Evolutionary conservation across 2,329 filamentous ascomycete genomes (phyloP), one percentile per base, ranked within the genome.

Genomic region (Ceratocystis eucalypticola): DNA sequence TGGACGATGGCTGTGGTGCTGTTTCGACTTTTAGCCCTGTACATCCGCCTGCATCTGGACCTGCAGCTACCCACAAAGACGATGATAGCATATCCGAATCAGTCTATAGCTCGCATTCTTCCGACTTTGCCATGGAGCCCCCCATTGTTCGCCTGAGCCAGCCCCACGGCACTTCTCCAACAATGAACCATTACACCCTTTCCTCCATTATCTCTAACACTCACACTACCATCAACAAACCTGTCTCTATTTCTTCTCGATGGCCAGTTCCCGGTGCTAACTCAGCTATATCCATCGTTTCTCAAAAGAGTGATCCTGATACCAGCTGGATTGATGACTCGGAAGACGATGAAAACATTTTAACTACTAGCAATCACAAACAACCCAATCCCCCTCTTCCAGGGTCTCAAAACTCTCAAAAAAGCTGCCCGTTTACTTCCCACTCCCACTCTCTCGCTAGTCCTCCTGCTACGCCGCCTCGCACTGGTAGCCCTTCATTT

Each of bases 271-370:
- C 45, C 53, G 45, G 62, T 33, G 30, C 55, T n/a, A 30, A 59
- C 15, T 59, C 55, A 7, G 28, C 46, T 30, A 28, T 55, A 61
- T 65, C 64, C 15, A 65, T 65, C 50, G 57, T 55, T 48, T 65
- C 64, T n/a, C 64, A 33, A 12, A 65, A 65, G 53, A 68, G 57
- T 41, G 59, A 69, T 50, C 69, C 70, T 30, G 71, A 72, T 22
- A 70, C 72, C 57, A 77, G 75, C 62, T 77, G 76, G 76, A 74
- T 77, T 5, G 75, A 76, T 20, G 68, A 70, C 15, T 75, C 76
- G 44, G 75, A 75, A 1, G 75, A 76, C 53, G 70, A 71, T 1
- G 74, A 74, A 7, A 71, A 72, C 7, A 65, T 70, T 46, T 69
- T 30, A 45, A 15, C 22, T 44, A n/a, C 65, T 25, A 50, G 55